Evolutionary conservation across 305 asterid genomes (phyloP).

Genomic region (Solanum aculeatissimum): DNA sequence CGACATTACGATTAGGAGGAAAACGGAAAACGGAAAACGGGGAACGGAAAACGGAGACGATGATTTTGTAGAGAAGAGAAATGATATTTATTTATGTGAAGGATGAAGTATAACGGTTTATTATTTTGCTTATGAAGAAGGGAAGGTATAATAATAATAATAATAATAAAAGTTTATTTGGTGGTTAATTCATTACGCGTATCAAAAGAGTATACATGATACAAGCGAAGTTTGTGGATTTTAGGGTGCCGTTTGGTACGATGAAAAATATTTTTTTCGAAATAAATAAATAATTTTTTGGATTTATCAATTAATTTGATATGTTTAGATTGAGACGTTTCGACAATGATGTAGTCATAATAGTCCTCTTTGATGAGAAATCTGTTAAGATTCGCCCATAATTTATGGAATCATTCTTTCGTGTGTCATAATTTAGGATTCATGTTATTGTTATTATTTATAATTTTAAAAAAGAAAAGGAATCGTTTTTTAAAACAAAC

Average conservation of each 20-base stretch:
- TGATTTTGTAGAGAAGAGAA: neutral
- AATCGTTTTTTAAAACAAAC: too few species aligned
- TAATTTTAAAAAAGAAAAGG: fast-evolving
- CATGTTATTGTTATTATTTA: too few species aligned
- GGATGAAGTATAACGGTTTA: neutral
- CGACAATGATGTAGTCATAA: too few species aligned
- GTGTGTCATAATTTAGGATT: too few species aligned
- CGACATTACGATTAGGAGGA: constrained; percentile 17
- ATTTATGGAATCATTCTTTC: too few species aligned
- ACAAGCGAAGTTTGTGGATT: neutral
- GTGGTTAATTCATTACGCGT: neutral
- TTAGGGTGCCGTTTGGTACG: neutral
- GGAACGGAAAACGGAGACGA: neutral
- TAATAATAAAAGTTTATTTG: too few species aligned
- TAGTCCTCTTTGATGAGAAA: too few species aligned
- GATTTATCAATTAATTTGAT: too few species aligned
- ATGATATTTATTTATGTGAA: neutral
- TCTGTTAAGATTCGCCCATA: too few species aligned
- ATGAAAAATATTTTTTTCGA: neutral
- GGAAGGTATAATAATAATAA: neutral
- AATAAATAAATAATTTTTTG: too few species aligned
- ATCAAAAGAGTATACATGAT: neutral
- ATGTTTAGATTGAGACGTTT: too few species aligned
- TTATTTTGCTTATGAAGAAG: neutral
- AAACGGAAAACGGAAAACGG: neutral